Conservation (phyloP, 2,329 filamentous ascomycete genomes). For the Xylariaceae sp. region DNA sequence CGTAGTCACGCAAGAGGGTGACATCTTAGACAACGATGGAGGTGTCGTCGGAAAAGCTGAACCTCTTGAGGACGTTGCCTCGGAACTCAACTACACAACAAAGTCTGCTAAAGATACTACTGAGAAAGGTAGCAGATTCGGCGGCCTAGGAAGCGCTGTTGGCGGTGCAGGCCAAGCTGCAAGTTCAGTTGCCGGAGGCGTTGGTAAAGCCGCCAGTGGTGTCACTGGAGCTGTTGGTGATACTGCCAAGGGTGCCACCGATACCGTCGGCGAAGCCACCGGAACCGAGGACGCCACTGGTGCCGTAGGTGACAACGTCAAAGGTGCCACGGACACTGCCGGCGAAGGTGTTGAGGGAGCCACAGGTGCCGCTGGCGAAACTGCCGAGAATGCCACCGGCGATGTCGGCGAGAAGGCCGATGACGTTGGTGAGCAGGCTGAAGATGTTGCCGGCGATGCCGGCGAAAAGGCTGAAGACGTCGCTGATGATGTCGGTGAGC, state of each 20-base stretch:
- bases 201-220: constrained; percentile 21
- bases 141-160: constrained; percentile 19
- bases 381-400: constrained; percentile 18
- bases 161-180: constrained; percentile 20
- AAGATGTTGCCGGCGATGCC: constrained; percentile 12
- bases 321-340: constrained; percentile 18
- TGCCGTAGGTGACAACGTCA: constrained; percentile 20
- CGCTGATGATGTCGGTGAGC: constrained; percentile 18
- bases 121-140: constrained; percentile 3
- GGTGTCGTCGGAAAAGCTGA: constrained; percentile 32
- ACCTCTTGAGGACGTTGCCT: constrained; percentile 29
- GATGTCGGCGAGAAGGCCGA: constrained; percentile 13
- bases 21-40: constrained; percentile 31
- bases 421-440: constrained; percentile 11
- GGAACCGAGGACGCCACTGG: constrained; percentile 21
- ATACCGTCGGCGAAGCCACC: constrained; percentile 21
- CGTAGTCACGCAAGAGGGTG: constrained; percentile 35
- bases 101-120: constrained; percentile 18
- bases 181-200: constrained; percentile 20
- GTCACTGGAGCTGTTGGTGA: constrained; percentile 21
- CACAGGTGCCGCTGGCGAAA: constrained; percentile 11
- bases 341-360: constrained; percentile 12
- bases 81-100: constrained; percentile 31
- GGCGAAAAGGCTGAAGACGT: constrained; percentile 22
- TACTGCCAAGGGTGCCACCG: constrained; percentile 21